These are phyloP conservation scores for Candida albicans DNA, from an alignment of 1,139 yeast genomes.

Conservation along the genomic window DNA sequence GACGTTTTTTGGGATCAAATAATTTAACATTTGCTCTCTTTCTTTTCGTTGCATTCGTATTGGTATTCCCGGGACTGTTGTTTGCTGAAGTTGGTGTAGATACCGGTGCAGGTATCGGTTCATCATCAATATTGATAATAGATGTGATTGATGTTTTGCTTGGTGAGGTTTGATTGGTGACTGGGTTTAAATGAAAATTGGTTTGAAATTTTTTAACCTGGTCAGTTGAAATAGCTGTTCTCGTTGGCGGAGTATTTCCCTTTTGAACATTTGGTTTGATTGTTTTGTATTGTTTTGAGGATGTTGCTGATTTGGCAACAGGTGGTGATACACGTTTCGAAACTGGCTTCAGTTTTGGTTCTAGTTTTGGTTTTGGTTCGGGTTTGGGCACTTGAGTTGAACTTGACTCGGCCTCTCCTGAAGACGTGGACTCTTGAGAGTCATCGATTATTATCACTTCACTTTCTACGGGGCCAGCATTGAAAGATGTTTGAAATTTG, in stretches of 20 bases:
- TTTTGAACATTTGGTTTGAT: not conserved
- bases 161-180: conserved; percentile 5
- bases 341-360: conserved; percentile 6
- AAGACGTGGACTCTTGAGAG: not conserved
- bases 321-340: conserved; percentile 11
- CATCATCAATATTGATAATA: conserved; percentile 38
- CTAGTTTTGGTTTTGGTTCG: conserved; percentile 7
- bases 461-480: conserved; percentile 15
- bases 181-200: conserved; percentile 21
- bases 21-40: conserved; percentile 9
- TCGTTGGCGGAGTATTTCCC: not conserved
- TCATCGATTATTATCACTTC: conserved; percentile 15
- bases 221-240: conserved; percentile 18
- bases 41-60: conserved; percentile 11
- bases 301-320: conserved; percentile 1
- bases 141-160: conserved; percentile 40
- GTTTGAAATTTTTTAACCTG: conserved; percentile 36
- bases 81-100: conserved; percentile 8
- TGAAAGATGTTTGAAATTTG: conserved; percentile 25
- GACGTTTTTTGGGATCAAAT: conserved; percentile 8
- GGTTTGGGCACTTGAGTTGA: conserved; percentile 6
- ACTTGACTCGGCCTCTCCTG: not conserved
- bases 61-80: conserved; percentile 7
- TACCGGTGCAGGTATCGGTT: conserved; percentile 12
- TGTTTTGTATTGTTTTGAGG: not conserved